Base-by-base conservation (phyloP, 768 basidiomycete genomes). In the Mycena olivaceomarginata region DNA sequence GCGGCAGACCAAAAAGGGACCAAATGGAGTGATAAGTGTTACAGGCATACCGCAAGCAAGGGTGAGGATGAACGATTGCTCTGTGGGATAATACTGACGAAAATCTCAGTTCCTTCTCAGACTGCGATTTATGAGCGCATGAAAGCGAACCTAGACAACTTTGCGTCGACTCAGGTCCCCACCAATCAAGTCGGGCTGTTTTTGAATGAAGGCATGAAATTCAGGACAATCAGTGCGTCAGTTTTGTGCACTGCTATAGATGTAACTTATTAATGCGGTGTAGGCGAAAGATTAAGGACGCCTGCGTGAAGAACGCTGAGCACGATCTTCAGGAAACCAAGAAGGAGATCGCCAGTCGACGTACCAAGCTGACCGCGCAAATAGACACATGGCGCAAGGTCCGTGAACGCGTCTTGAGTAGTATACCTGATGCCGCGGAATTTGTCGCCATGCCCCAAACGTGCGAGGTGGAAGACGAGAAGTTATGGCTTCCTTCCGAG, bases 121-220 rank as follows among this genome's bases (percentile, higher is more conserved):
- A 67, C 53, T 3, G 53, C 67, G 4, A 69, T 69, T 15, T 69
- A 69, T 11, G 20, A 69, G 53, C 12, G 16, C 20, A 69, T 69
- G 53, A 22, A 13, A 10, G 20, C 20, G 6, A 40, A 69, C 13
- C 40, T 69, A 5, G 53, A n/a, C 37, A 69, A 69, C 16, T 69
- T 69, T 25, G 53, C 53, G 13, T 69, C 67, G 12, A 69, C 53
- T n/a, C 67, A 57, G n/a, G 16, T 69, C 20, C 67, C 67, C 10
- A 41, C 67, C 2, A 57, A 59, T 48, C n/a, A 59, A 25, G 51
- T 69, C 4, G 51, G 31, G 11, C 8, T 57, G 10, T 69, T 69
- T 18, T 25, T 69, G 39, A 40, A 69, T 18, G 67, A 69, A 37
- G 67, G 67, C 11, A 2, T 43, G 11, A 69, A 31, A 41, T 57